A percentile compares a stretch with the other conserved stretches of the same genome.
Conservation (phyloP, 176 grass and related monocot species). For the Lolium multiflorum region DNA sequence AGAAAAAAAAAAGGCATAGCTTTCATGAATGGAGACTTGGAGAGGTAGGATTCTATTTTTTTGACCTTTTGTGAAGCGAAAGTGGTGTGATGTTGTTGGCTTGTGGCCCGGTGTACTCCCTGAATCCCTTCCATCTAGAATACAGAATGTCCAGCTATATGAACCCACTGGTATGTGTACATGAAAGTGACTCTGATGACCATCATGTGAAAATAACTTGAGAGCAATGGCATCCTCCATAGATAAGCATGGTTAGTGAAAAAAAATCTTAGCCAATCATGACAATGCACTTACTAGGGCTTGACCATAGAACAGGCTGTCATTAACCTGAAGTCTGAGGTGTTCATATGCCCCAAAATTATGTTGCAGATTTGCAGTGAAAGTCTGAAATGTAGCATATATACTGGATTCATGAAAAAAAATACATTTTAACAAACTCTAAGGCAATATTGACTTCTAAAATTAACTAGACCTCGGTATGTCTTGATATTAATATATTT, state of each 20-base stretch:
- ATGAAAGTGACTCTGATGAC: slow-evolving; percentile 22
- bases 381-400: not conserved
- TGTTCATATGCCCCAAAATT: not conserved
- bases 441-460: not conserved
- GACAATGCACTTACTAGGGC: slow-evolving; percentile 25
- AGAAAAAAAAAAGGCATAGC: slow-evolving; percentile 22
- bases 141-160: slow-evolving; percentile 11
- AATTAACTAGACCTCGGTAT: not conserved
- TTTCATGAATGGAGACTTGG: slow-evolving; percentile 11
- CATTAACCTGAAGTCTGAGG: slow-evolving; percentile 4
- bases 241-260: slow-evolving; percentile 4
- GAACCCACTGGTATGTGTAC: too few species aligned
- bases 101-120: not conserved
- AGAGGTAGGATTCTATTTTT: not conserved
- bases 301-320: slow-evolving; percentile 43
- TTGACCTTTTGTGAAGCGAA: slow-evolving; percentile 31
- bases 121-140: slow-evolving; percentile 6
- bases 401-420: slow-evolving; percentile 2
- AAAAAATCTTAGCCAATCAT: slow-evolving; percentile 40
- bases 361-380: not conserved
- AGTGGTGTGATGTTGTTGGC: slow-evolving; percentile 26
- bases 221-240: slow-evolving; percentile 48
- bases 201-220: slow-evolving; percentile 30
- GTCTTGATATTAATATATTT: too few species aligned
- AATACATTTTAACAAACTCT: not conserved